Evolutionary conservation across 2,329 filamentous ascomycete species (phyloP).

Genomic region (Exserohilum rostratum): DNA sequence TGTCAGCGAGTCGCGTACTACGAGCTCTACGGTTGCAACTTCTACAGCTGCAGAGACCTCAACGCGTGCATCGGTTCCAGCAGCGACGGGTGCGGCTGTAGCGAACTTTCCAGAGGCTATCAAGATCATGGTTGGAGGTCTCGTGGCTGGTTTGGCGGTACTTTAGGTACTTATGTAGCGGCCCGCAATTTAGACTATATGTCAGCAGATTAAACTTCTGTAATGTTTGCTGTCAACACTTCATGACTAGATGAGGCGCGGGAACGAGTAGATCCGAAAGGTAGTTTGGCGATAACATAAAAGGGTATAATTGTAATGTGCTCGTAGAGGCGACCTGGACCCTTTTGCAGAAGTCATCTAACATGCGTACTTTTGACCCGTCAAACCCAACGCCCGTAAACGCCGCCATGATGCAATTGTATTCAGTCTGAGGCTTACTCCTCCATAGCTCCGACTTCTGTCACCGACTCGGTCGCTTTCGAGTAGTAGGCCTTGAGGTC

Average conservation of each 20-base stretch:
- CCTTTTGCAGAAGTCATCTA: slow-evolving; percentile 15
- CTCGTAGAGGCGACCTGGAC: slow-evolving; percentile 16
- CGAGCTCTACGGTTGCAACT: slow-evolving; percentile 3
- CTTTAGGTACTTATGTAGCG: slow-evolving; percentile 6
- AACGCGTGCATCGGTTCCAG: slow-evolving; percentile 15
- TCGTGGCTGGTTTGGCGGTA: slow-evolving; percentile 30
- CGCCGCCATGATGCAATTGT: slow-evolving; percentile 33
- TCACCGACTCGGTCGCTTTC: slow-evolving; percentile 47
- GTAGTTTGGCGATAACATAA: slow-evolving; percentile 13
- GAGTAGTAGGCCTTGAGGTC: slow-evolving; percentile 70
- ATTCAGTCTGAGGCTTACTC: slow-evolving; percentile 37
- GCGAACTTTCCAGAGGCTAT: slow-evolving; percentile 22
- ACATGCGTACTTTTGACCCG: slow-evolving; percentile 25
- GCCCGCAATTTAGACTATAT: background rate
- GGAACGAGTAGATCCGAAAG: no score
- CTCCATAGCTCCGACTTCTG: slow-evolving; percentile 59
- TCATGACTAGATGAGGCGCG: background rate
- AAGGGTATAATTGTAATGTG: slow-evolving; percentile 37
- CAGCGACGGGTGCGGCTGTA: slow-evolving; percentile 25
- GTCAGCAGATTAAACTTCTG: background rate
- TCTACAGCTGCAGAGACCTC: slow-evolving; percentile 12
- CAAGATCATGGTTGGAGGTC: slow-evolving; percentile 26
- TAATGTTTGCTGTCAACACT: background rate
- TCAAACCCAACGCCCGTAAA: slow-evolving; percentile 29
- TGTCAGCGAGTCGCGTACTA: slow-evolving; percentile 12